Conservation (phyloP, 805 yeast genomes). For the Maudiozyma saulgeensis region DNA sequence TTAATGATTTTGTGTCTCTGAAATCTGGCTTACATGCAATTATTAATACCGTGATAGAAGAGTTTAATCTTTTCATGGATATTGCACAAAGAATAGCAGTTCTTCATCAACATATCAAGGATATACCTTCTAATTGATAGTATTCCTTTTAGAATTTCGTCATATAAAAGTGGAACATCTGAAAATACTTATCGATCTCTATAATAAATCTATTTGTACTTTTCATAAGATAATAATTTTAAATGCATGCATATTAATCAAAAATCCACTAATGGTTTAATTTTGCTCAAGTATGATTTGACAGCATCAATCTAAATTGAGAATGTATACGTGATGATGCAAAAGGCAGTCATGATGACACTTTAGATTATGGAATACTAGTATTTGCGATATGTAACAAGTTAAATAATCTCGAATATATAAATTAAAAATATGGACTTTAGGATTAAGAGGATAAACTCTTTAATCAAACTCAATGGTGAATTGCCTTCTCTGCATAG, state of each 20-base stretch:
- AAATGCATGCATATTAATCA: neutral
- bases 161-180: too few species aligned
- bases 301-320: too few species aligned
- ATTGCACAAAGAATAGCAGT: slow-evolving; percentile 66
- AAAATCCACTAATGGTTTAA: too few species aligned
- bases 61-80: slow-evolving; percentile 63
- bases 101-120: slow-evolving; percentile 46
- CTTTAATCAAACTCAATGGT: neutral
- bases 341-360: too few species aligned
- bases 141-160: too few species aligned
- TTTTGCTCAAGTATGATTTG: too few species aligned
- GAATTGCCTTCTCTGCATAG: slow-evolving; percentile 6
- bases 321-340: too few species aligned
- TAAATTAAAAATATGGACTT: neutral
- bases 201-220: neutral
- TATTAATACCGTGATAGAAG: slow-evolving; percentile 55
- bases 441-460: too few species aligned
- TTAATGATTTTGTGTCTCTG: slow-evolving; percentile 15
- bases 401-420: slow-evolving; percentile 2
- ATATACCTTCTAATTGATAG: slow-evolving; percentile 3
- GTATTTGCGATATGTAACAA: slow-evolving; percentile 3
- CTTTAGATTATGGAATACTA: neutral
- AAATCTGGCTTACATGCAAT: slow-evolving; percentile 38
- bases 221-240: neutral
- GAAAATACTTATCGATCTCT: neutral